These are phyloP conservation scores for Penicillium flavigenum DNA, from an alignment of 495 filamentous ascomycete species.

Conservation along the genomic window DNA sequence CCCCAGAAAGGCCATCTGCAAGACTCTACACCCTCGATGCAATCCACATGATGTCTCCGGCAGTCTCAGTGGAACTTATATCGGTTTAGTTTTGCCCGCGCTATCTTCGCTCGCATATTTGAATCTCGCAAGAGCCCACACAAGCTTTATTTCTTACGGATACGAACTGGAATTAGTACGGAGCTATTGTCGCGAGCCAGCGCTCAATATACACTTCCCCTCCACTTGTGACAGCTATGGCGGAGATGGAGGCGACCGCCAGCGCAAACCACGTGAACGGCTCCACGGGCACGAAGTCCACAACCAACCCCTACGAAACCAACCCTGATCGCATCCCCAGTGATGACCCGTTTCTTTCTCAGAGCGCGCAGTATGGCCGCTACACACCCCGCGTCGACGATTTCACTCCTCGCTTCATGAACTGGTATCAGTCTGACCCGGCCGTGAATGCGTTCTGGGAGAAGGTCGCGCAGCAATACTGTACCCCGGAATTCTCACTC, in stretches of 20 bases:
- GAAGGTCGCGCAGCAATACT: constrained; percentile 31
- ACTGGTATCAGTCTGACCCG: constrained; percentile 38
- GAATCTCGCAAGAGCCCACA: background rate
- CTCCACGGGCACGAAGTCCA: constrained; percentile 17
- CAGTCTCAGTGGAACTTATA: constrained; percentile 19
- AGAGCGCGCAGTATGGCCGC: constrained; percentile 45
- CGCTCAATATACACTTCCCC: background rate
- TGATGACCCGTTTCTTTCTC: constrained; percentile 40
- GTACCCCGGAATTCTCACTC: constrained; percentile 39
- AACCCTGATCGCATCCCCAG: constrained; percentile 32
- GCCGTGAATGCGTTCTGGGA: constrained; percentile 38
- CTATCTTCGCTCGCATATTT: constrained; percentile 16
- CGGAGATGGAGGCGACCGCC: constrained; percentile 24
- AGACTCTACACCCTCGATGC: constrained; percentile 5
- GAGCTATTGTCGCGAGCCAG: background rate
- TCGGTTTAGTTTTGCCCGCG: constrained; percentile 25
- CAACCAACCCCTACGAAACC: constrained; percentile 39
- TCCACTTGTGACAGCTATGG: constrained; percentile 24
- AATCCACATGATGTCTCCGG: constrained; percentile 30
- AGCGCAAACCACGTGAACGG: constrained; percentile 32
- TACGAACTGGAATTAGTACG: background rate
- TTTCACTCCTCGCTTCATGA: constrained; percentile 38
- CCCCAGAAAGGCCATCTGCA: background rate
- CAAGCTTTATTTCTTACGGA: background rate
- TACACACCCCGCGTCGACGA: constrained; percentile 40